Percentiles rank a stretch among this genome's conserved stretches.
phyloP scores from a whole-genome alignment of 164 flowering plant species.

The Piper longum region DNA sequence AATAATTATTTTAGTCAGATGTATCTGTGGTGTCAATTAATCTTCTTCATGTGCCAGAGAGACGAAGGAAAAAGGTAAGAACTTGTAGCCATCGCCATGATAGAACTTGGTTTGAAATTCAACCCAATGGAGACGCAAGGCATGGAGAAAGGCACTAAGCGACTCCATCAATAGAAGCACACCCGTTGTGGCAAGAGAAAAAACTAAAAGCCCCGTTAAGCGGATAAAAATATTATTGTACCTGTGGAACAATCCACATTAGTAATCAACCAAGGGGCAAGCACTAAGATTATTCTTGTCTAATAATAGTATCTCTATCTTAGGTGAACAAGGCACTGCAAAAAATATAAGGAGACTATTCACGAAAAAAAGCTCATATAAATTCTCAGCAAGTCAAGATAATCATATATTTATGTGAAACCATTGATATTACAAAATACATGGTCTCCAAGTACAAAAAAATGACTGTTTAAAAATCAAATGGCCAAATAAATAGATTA shows the following conservation, averaged over 20 bases:
- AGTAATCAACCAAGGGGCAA: background rate
- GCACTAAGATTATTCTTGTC: background rate
- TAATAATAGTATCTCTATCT: too few species aligned
- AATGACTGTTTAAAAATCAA: background rate
- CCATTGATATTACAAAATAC: too few species aligned
- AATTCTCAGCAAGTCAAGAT: too few species aligned
- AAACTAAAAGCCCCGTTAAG: conserved; percentile 56
- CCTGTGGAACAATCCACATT: conserved; percentile 24
- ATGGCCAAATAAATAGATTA: background rate
- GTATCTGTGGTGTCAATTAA: conserved; percentile 11
- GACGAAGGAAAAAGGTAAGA: conserved; percentile 74
- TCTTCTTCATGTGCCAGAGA: conserved; percentile 59
- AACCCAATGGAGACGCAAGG: conserved; percentile 96
- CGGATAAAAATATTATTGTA: conserved; percentile 57
- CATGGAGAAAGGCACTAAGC: conserved; percentile 87
- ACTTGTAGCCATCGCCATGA: conserved; percentile 86
- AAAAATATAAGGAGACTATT: too few species aligned
- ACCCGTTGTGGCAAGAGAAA: conserved; percentile 80
- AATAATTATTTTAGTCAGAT: background rate
- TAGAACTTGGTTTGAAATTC: conserved; percentile 82
- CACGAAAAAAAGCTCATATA: too few species aligned
- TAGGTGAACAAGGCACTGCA: too few species aligned
- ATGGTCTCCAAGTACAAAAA: background rate
- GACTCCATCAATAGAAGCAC: conserved; percentile 89
- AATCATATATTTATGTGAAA: too few species aligned